Evolutionary conservation across 495 filamentous ascomycete genomes (phyloP).

Genomic region (Penicillium bialowiezense): DNA sequence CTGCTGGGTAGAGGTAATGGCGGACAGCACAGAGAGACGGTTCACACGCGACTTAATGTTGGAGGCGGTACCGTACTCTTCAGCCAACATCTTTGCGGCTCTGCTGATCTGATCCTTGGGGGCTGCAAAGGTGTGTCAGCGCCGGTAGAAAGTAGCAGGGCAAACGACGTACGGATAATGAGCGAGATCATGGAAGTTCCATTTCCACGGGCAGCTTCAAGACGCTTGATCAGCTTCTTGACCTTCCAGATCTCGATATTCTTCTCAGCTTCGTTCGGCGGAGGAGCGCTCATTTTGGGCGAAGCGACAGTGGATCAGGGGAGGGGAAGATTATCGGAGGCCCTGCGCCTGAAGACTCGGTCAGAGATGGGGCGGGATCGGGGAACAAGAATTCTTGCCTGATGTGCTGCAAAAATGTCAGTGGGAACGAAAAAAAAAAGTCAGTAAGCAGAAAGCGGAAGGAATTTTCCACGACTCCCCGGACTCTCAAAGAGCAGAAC

Average conservation of each 20-base stretch:
- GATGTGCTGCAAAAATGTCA: conserved; percentile 6
- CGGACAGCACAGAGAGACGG: conserved; percentile 91
- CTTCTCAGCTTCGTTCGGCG: conserved; percentile 94
- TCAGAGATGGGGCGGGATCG: conserved; percentile 17
- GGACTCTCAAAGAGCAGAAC: neutral
- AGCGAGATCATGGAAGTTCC: conserved; percentile 98
- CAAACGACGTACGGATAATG: conserved; percentile 76
- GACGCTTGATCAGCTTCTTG: conserved; percentile 96
- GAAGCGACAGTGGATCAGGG: conserved; percentile 35
- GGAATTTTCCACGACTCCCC: neutral
- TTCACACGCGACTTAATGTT: conserved; percentile 99
- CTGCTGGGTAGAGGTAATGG: conserved; percentile 98
- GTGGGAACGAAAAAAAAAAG: neutral
- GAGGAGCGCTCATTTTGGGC: conserved; percentile 83
- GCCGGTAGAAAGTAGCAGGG: neutral
- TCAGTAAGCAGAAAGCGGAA: neutral
- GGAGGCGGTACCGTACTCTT: conserved; percentile 98
- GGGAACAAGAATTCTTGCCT: conserved; percentile 18
- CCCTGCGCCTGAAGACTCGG: conserved; percentile 23
- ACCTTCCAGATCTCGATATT: conserved; percentile 88
- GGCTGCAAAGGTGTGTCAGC: conserved; percentile 48
- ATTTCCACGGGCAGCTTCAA: conserved; percentile 90
- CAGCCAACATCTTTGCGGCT: conserved; percentile 98
- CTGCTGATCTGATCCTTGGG: conserved; percentile 98
- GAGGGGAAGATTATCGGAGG: conserved; percentile 20